Conservation (phyloP, 345 rosid species). For the Brassica juncea region DNA sequence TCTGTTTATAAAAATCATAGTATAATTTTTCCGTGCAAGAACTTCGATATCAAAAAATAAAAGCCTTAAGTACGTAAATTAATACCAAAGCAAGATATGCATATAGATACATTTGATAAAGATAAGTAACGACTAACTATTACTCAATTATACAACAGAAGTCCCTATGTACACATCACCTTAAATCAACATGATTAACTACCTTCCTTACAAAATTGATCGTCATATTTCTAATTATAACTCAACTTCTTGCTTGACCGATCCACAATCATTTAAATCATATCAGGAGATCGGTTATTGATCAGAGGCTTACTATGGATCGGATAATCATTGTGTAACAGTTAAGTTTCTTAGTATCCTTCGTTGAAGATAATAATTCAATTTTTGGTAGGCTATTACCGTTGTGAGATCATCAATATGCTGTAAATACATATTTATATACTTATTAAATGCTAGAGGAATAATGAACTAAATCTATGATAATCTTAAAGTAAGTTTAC, state of each 20-base stretch:
- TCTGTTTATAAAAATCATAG: not conserved
- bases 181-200: not conserved
- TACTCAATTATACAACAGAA: constrained; percentile 17
- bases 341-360: not conserved
- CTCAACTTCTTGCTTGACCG: not conserved
- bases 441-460: not conserved
- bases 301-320: constrained; percentile 7
- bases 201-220: not conserved
- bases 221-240: not conserved
- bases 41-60: not conserved
- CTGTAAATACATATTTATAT: constrained; percentile 4
- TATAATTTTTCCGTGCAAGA: not conserved
- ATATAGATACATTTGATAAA: too few relatives aligned
- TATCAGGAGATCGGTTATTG: not conserved
- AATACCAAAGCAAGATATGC: not conserved
- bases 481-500: constrained; percentile 15
- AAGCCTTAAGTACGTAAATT: too few relatives aligned
- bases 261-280: not conserved
- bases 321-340: constrained; percentile 21
- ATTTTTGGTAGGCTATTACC: not conserved
- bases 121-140: not conserved
- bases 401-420: constrained; percentile 6
- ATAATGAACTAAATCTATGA: constrained; percentile 5
- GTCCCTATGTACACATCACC: constrained; percentile 2
- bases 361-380: not conserved